phyloP scores from a whole-genome alignment of 345 rosid genomes.

The Corchorus olitorius region DNA sequence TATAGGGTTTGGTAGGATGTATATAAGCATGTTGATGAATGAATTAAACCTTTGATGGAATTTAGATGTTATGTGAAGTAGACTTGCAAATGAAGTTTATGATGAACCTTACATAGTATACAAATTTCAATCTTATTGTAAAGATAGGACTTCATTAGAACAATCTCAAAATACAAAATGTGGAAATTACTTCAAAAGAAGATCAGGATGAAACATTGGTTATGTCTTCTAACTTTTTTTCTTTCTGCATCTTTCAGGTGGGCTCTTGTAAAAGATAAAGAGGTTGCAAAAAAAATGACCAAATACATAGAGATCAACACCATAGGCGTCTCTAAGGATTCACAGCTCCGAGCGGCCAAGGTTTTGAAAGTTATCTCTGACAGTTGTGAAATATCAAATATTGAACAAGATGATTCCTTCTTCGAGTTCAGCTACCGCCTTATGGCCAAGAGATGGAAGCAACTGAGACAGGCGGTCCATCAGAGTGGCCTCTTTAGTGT shows the following conservation, averaged over 20 bases:
- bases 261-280: conserved; percentile 79
- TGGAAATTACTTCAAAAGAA: not conserved
- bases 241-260: conserved; percentile 46
- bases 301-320: conserved; percentile 81
- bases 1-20: no score
- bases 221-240: not conserved
- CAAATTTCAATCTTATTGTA: not conserved
- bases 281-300: conserved; percentile 71
- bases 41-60: not conserved
- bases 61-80: not conserved
- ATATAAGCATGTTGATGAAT: not conserved
- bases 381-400: conserved; percentile 38
- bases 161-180: not conserved
- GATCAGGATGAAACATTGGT: not conserved
- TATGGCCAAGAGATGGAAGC: conserved; percentile 73
- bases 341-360: conserved; percentile 87
- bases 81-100: not conserved
- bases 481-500: conserved; percentile 60
- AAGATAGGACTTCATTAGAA: not conserved
- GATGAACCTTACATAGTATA: not conserved
- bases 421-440: conserved; percentile 49
- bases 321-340: conserved; percentile 89
- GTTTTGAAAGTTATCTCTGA: conserved; percentile 59
- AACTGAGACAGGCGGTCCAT: conserved; percentile 57
- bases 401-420: conserved; percentile 37